Percentiles rank a stretch among this genome's conserved stretches.
Conservation (phyloP, 768 basidiomycete species). For the Artomyces pyxidatus region DNA sequence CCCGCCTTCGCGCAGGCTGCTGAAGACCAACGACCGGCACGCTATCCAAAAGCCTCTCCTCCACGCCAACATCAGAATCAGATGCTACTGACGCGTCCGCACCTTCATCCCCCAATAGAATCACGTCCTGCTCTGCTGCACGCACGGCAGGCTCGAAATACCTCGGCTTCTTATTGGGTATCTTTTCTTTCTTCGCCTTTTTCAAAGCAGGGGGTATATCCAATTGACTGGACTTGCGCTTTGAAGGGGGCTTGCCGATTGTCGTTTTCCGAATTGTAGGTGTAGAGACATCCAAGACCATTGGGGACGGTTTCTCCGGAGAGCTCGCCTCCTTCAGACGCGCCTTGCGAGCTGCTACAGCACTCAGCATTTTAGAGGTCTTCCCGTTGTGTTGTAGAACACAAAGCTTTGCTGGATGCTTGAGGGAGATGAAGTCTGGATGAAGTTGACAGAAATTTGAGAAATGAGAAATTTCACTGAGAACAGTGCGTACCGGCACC, state of each 20-base stretch:
- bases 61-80: too few species aligned
- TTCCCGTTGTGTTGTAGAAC: too few species aligned
- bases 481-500: too few species aligned
- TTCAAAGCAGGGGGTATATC: slow-evolving; percentile 17
- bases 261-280: slow-evolving; percentile 13
- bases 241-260: slow-evolving; percentile 26
- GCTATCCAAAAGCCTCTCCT: neutral
- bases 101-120: slow-evolving; percentile 15
- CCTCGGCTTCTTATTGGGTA: slow-evolving; percentile 20
- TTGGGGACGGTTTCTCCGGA: slow-evolving; percentile 11
- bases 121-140: too few species aligned
- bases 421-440: too few species aligned
- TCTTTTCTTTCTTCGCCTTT: slow-evolving; percentile 24
- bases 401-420: too few species aligned
- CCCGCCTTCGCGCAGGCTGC: slow-evolving; percentile 20
- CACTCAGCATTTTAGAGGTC: slow-evolving; percentile 51
- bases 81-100: slow-evolving; percentile 7
- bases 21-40: neutral
- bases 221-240: slow-evolving; percentile 35
- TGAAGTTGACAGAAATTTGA: too few species aligned
- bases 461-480: too few species aligned
- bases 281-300: slow-evolving; percentile 2
- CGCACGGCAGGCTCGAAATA: too few species aligned
- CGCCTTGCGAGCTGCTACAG: slow-evolving; percentile 66
- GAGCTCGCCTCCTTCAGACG: slow-evolving; percentile 27